Base-by-base conservation (phyloP, 2,329 filamentous ascomycete genomes). In the Aureobasidium namibiae region DNA sequence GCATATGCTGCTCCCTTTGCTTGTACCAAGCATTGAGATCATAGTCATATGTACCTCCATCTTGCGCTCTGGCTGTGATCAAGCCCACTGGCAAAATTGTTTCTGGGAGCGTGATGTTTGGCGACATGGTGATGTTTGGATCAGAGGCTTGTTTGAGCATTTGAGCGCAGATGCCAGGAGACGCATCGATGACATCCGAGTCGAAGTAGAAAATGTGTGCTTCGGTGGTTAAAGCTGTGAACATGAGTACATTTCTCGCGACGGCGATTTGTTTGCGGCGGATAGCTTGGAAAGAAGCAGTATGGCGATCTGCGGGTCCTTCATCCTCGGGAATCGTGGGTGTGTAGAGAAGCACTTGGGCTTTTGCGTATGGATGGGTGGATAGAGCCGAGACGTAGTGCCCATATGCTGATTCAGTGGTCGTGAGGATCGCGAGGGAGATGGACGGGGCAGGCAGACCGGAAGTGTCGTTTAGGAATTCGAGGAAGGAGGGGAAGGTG, bases 131-230 rank as follows among this genome's bases (percentile, higher is more conserved):
- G 8, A 31, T n/a, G 13, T 33, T 42, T 5, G 34, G 34, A 3
- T 14, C 29, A 6, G 36, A 4, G 3, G 34, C 36, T 41, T 53
- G 50, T 23, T 53, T 18, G 10, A 53, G 36, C 50, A 53, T 53
- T 5, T 53, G 21, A 11, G 50, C 36, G 16, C 34, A 41, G 10
- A 53, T 53, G n/a, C 26, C 13, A 9, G 50, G 34, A 7, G 34
- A 18, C 9, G 23, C 4, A 24, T 38, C 21, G 1, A 53, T n/a
- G 23, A 53, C 18, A 14, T 53, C 50, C 8, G 34, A 24, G 18
- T 53, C 50, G 50, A 31, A 53, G 23, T n/a, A 53, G 50, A 53
- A 42, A 23, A 53, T 53, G 36, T 53, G 34, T 8, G 21, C 16
- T 53, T 53, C 50, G 9, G 16, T 31, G 16, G 23, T n/a, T 10